phyloP scores from a whole-genome alignment of 148 eudicot species.

The Selenicereus undatus region DNA sequence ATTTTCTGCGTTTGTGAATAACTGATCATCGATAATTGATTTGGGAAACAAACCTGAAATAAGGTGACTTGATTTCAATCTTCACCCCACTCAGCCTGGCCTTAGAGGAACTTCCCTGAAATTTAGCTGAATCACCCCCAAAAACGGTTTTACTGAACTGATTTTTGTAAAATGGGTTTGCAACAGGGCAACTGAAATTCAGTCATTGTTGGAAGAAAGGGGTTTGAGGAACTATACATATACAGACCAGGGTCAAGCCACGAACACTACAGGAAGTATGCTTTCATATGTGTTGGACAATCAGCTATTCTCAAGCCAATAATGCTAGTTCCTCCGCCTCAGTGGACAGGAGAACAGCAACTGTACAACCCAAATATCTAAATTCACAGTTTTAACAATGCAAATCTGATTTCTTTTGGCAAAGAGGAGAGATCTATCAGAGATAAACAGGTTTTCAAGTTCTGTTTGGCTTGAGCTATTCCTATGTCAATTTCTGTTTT shows the following conservation, averaged over 20 bases:
- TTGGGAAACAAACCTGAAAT: no score
- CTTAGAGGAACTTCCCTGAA: background rate
- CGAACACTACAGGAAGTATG: constrained; percentile 48
- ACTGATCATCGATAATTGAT: no score
- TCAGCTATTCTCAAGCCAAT: constrained; percentile 59
- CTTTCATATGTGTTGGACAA: constrained; percentile 56
- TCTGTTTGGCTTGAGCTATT: background rate
- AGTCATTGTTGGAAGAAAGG: constrained; percentile 46
- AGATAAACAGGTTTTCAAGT: background rate
- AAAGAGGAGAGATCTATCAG: background rate
- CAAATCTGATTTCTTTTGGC: background rate
- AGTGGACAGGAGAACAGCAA: constrained; percentile 55
- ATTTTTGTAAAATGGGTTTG: background rate
- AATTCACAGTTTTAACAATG: no score
- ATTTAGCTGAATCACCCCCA: no score
- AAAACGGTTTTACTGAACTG: background rate
- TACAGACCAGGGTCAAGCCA: constrained; percentile 71
- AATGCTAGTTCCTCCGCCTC: constrained; percentile 31
- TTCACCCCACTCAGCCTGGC: background rate
- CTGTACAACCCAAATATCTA: constrained; percentile 29
- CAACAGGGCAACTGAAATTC: constrained; percentile 67
- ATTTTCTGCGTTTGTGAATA: background rate
- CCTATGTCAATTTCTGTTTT: background rate
- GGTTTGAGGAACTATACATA: constrained; percentile 56
- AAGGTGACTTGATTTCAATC: background rate